Conservation (phyloP, 495 filamentous ascomycete species). For the Cercophora newfieldiana region DNA sequence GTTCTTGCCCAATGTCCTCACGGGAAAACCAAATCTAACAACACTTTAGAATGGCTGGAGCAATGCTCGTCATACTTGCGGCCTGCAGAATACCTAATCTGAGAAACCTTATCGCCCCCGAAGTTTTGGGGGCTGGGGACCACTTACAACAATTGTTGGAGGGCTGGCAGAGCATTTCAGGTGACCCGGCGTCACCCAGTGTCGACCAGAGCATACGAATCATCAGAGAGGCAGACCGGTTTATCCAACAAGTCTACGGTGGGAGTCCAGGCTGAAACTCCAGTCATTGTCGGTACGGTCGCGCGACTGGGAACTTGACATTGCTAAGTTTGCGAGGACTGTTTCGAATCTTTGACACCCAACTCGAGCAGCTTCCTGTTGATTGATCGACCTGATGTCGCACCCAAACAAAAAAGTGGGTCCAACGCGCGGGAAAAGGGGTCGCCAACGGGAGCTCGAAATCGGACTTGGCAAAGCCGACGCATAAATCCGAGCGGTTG, state of each 20-base stretch:
- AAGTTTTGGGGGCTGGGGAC: slow-evolving; percentile 30
- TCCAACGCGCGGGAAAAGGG: not conserved
- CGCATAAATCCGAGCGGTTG: not conserved
- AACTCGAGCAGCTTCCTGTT: no score
- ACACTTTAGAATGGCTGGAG: slow-evolving; percentile 32
- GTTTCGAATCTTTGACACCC: not conserved
- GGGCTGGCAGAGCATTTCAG: slow-evolving; percentile 29
- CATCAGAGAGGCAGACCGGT: slow-evolving; percentile 33
- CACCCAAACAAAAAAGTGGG: not conserved
- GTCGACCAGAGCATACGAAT: slow-evolving; percentile 37
- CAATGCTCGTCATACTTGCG: slow-evolving; percentile 37
- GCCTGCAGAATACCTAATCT: slow-evolving; percentile 28
- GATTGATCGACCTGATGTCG: not conserved
- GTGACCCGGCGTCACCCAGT: slow-evolving; percentile 34
- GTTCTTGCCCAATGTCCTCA: not conserved
- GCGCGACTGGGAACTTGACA: no score
- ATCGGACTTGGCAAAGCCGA: not conserved
- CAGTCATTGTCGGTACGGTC: no score
- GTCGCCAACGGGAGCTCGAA: not conserved
- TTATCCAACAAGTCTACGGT: slow-evolving; percentile 28
- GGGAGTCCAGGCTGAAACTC: not conserved
- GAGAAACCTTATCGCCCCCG: slow-evolving; percentile 24
- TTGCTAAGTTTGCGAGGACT: no score
- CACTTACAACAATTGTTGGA: slow-evolving; percentile 30
- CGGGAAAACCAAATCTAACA: not conserved